Conservation (phyloP, 139 green algal genomes). For the Chlamydomonas sp. region DNA sequence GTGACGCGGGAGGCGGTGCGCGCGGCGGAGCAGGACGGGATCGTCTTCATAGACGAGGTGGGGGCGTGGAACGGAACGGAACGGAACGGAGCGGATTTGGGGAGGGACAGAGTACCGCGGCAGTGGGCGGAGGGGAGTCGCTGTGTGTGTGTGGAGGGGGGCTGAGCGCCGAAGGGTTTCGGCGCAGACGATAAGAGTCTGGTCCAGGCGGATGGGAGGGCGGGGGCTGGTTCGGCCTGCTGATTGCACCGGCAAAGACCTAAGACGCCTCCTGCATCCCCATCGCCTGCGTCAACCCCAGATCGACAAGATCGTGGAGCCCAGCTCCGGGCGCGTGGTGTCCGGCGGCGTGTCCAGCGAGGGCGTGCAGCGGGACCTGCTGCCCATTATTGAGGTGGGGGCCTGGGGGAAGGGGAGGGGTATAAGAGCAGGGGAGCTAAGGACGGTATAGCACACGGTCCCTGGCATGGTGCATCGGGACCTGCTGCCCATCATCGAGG, state of each 20-base stretch:
- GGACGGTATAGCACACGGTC: not conserved
- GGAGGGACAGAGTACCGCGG: no score
- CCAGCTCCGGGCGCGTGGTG: constrained; percentile 66
- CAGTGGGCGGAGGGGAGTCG: no score
- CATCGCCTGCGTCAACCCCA: not conserved
- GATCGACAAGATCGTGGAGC: constrained; percentile 96
- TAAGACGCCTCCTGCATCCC: not conserved
- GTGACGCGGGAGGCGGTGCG: constrained; percentile 84
- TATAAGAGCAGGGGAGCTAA: not conserved
- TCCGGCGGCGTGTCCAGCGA: constrained; percentile 40
- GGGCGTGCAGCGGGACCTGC: constrained; percentile 96
- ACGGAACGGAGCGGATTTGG: no score
- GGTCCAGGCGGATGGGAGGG: no score
- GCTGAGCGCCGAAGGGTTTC: no score
- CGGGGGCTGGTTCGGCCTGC: no score
- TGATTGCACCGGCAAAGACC: no score
- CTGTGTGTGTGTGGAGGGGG: no score
- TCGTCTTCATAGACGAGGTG: constrained; percentile 97
- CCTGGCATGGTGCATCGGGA: not conserved
- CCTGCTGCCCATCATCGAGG: no score
- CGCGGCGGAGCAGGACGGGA: constrained; percentile 78
- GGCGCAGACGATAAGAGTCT: no score
- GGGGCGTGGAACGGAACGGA: not conserved
- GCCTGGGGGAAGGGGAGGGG: not conserved
- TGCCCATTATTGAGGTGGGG: constrained; percentile 94